phyloP scores from a whole-genome alignment of 108 stramenopile species.

The Cyclostephanos tholiformis region DNA sequence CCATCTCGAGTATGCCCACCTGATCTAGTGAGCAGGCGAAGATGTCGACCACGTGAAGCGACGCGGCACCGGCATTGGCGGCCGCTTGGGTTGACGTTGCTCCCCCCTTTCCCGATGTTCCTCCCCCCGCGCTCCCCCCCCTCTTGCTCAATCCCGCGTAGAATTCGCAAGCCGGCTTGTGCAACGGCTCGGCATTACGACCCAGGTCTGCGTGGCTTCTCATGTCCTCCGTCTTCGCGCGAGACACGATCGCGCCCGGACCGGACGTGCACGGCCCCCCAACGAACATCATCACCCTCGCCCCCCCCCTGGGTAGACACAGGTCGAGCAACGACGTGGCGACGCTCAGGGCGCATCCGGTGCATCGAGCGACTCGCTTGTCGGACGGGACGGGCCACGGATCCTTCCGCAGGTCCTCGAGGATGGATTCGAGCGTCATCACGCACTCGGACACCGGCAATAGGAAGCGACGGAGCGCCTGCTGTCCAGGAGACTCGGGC shows the following conservation, averaged over 20 bases:
- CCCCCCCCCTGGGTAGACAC: slow-evolving; percentile 90
- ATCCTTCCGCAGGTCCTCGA: slow-evolving; percentile 96
- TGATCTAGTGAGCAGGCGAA: slow-evolving; percentile 99
- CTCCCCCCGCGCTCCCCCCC: slow-evolving; percentile 8
- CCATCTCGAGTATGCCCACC: slow-evolving; percentile 98
- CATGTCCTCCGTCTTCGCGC: slow-evolving; percentile 91
- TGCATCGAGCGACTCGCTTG: slow-evolving; percentile 92
- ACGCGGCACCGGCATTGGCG: slow-evolving; percentile 53
- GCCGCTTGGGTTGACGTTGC: slow-evolving; percentile 32
- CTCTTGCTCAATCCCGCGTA: slow-evolving; percentile 83
- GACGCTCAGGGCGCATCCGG: slow-evolving; percentile 89
- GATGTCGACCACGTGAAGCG: slow-evolving; percentile 94
- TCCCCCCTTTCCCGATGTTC: slow-evolving; percentile 58
- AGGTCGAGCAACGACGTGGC: slow-evolving; percentile 91
- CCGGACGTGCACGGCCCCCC: slow-evolving; percentile 97
- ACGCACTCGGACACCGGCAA: slow-evolving; percentile 92
- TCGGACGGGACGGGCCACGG: slow-evolving; percentile 95
- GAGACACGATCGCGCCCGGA: slow-evolving; percentile 90
- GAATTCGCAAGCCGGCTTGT: slow-evolving; percentile 93
- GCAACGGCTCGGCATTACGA: slow-evolving; percentile 89
- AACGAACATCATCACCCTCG: slow-evolving; percentile 95
- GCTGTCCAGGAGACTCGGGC: slow-evolving; percentile 56
- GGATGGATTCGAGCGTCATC: slow-evolving; percentile 90
- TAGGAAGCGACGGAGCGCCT: slow-evolving; percentile 90
- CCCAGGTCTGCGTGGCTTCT: slow-evolving; percentile 89